phyloP scores from a whole-genome alignment of 176 grass and related monocot genomes.

The Microstegium vimineum region DNA sequence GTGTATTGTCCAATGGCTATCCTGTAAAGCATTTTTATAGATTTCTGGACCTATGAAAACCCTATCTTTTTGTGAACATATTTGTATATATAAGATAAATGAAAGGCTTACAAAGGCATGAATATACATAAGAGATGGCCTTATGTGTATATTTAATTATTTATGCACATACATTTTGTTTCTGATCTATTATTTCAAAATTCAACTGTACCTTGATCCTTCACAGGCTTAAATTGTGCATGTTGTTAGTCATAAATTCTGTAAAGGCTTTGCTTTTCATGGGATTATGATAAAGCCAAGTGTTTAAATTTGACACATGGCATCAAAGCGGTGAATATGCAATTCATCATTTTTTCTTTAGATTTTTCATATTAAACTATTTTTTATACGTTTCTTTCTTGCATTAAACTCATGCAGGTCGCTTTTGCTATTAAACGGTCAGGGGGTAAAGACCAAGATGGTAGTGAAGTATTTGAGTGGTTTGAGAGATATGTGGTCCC shows the following conservation, averaged over 20 bases:
- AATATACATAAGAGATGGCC: neutral
- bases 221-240: neutral
- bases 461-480: constrained; percentile 69
- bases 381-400: constrained; percentile 1
- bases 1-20: neutral
- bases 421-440: constrained; percentile 49
- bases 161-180: neutral
- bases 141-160: neutral
- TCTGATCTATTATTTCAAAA: neutral
- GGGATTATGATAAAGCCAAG: neutral
- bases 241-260: neutral
- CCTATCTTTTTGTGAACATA: neutral
- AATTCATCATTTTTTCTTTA: neutral
- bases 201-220: neutral
- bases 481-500: constrained; percentile 71
- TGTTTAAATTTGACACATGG: neutral
- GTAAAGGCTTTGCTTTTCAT: neutral
- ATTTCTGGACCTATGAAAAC: neutral
- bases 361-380: neutral
- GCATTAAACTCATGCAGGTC: constrained; percentile 39
- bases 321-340: neutral
- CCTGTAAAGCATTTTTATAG: neutral
- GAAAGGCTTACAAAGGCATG: neutral
- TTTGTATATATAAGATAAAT: neutral
- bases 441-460: constrained; percentile 37